phyloP scores from a whole-genome alignment of 2,329 filamentous ascomycete genomes.

The Penicillium sp. region DNA sequence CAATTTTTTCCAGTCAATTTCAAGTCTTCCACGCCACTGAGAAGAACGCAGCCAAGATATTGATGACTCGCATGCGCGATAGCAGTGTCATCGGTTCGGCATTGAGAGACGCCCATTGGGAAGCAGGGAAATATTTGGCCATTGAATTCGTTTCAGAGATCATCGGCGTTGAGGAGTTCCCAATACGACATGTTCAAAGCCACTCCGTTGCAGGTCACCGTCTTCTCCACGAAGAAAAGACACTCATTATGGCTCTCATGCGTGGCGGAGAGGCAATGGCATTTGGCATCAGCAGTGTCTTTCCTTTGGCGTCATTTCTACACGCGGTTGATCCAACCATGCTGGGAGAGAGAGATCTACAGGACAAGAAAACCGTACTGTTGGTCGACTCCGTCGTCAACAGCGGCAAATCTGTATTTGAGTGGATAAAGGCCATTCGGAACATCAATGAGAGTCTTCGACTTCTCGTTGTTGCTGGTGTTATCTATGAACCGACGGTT shows the following conservation, averaged over 20 bases:
- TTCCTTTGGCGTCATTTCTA: conserved; percentile 54
- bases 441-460: conserved; percentile 36
- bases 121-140: conserved; percentile 56
- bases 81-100: conserved; percentile 44
- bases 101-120: conserved; percentile 51
- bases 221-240: conserved; percentile 49
- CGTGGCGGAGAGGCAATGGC: conserved; percentile 64
- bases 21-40: conserved; percentile 47
- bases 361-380: conserved; percentile 43
- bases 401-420: conserved; percentile 50
- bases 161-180: conserved; percentile 51
- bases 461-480: conserved; percentile 57
- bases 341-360: conserved; percentile 45
- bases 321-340: conserved; percentile 46
- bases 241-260: conserved; percentile 61
- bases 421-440: conserved; percentile 52
- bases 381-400: conserved; percentile 64
- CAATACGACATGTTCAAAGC: conserved; percentile 55
- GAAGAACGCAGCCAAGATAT: conserved; percentile 47
- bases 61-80: conserved; percentile 57
- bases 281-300: conserved; percentile 53
- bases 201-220: conserved; percentile 45
- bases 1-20: conserved; percentile 8
- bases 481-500: conserved; percentile 49
- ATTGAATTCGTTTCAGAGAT: conserved; percentile 44